Percentiles rank a stretch among this genome's conserved stretches.
Conservation (phyloP, 208 protist genomes). For the Acanthamoeba castellanii region DNA sequence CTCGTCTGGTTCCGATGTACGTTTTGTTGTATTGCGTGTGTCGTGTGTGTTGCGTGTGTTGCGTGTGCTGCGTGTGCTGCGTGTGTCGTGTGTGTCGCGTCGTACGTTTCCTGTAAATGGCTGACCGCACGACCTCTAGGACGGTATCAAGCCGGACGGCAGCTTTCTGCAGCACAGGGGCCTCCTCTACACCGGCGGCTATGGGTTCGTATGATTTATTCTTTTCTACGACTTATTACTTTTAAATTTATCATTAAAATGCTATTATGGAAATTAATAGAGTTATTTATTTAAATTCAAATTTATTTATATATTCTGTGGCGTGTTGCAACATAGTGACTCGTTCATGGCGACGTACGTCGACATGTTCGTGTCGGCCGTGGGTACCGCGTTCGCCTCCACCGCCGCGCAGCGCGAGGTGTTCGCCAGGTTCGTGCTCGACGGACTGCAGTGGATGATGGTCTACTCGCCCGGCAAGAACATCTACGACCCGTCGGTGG, state of each 20-base stretch:
- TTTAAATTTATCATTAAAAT: background rate
- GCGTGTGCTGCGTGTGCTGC: background rate
- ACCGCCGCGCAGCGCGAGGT: background rate
- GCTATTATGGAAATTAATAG: no score
- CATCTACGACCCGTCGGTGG: constrained; percentile 19
- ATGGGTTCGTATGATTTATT: background rate
- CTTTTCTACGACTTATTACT: background rate
- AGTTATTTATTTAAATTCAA: no score
- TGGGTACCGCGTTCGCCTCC: constrained; percentile 21
- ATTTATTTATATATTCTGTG: no score
- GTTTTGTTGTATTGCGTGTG: background rate
- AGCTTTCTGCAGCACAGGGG: constrained; percentile 33
- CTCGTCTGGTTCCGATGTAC: background rate
- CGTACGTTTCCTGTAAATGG: background rate
- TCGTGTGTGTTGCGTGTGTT: background rate
- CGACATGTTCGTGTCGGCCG: background rate
- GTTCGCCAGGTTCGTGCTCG: constrained; percentile 9
- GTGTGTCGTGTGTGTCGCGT: background rate
- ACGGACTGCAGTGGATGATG: background rate
- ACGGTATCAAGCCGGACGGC: constrained; percentile 28
- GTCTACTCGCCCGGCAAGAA: background rate
- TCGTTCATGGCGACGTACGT: background rate
- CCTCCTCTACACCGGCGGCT: constrained; percentile 39
- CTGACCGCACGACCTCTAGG: background rate
- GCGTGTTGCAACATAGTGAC: background rate